Evolutionary conservation across 768 basidiomycete species (phyloP), one percentile per base, ranked within the genome.

Genomic region (Pisolithus orientalis): DNA sequence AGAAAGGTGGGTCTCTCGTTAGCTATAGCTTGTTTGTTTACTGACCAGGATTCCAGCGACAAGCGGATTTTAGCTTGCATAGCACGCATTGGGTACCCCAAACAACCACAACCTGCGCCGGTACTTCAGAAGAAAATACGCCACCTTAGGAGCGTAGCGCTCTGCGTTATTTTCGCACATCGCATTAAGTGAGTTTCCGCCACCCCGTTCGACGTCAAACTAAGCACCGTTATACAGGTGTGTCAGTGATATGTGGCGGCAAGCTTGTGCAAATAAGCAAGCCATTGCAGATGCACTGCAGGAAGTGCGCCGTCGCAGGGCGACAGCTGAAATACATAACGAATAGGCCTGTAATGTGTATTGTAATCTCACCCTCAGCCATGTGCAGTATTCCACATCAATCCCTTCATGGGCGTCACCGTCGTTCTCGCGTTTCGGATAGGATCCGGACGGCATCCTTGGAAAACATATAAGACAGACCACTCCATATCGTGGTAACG

Each of bases 401-500:
- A 34, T 52, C 45, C 21, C 60, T 39, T 37, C 58, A 59, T 17
- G 60, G 62, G 4, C 64, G 69, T 5, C 61, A 57, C 53, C 64
- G 71, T 11, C 57, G 55, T 49, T 70, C 64, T 24, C 62, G 66
- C 28, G 64, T 63, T 56, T 70, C 61, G 31, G 76, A 72, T 24
- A 86, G 55, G 43, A 91, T 67, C 37, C 80, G 81, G 40, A 91
- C 84, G 0, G 85, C 87, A 54, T 85, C 77, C 62, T 84, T 87
- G 6, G 84, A 81, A 61, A 87, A 84, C 6, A 92, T 59, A 61
- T 92, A 92, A 17, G 88, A 89, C 44, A 88, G 62, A 10, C 95
- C 95, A 58, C 92, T 94, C 85, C 88, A 91, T 27, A 97, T 72
- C 1, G 95, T 99, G 6, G 95, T 96, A 4, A 80, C 79, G 0